A percentile compares a stretch with the other conserved stretches of the same genome.
These are phyloP conservation scores for Phytopythium montanum DNA, from an alignment of 352 stramenopile species.

Conservation along the genomic window DNA sequence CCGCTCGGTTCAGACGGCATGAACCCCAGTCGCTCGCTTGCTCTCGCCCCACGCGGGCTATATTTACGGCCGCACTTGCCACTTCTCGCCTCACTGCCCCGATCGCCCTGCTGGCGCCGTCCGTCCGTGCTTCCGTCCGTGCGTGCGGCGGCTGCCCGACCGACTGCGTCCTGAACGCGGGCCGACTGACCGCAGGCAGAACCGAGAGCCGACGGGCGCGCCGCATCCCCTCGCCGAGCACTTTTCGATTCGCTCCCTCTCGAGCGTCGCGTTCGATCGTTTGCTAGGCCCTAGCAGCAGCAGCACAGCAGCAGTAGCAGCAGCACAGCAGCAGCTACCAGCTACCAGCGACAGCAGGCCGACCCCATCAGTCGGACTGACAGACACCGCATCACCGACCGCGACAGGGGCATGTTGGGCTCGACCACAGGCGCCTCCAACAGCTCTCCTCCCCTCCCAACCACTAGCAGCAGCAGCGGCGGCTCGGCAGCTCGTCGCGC, in stretches of 20 bases:
- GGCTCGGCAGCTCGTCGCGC: neutral
- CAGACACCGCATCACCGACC: neutral
- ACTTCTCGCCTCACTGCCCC: neutral
- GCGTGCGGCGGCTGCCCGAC: too few species aligned
- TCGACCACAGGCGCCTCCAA: neutral
- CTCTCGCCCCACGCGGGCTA: neutral
- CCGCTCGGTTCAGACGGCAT: conserved; percentile 7
- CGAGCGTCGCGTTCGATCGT: neutral
- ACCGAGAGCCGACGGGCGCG: neutral
- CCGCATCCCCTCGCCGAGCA: neutral
- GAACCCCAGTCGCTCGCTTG: conserved; percentile 7
- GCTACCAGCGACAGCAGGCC: too few species aligned
- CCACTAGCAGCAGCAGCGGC: neutral
- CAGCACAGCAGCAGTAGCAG: neutral
- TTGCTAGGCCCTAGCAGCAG: neutral
- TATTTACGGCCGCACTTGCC: conserved; percentile 6
- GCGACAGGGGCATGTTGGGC: neutral
- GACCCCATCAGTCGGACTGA: neutral
- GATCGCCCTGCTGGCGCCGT: neutral
- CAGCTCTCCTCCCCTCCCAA: neutral
- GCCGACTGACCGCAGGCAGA: too few species aligned
- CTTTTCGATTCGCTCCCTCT: conserved; percentile 4
- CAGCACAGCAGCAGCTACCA: too few species aligned
- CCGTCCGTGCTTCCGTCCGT: too few species aligned
- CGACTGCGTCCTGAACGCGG: neutral